These are phyloP conservation scores for Carpinus fangiana DNA, from an alignment of 306 rosid genomes.

Conservation along the genomic window DNA sequence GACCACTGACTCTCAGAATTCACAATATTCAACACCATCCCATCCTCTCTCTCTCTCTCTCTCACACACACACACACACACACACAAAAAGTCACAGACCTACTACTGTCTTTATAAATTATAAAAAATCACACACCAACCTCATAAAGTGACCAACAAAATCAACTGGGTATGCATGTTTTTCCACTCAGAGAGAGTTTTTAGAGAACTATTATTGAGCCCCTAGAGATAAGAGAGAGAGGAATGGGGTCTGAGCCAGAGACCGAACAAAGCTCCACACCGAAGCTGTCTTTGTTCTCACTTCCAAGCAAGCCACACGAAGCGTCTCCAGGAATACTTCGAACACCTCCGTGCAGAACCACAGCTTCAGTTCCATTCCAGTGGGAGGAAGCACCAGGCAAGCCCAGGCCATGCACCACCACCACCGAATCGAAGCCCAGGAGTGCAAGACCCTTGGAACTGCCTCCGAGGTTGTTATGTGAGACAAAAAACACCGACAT, in stretches of 20 bases:
- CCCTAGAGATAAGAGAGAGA: background rate
- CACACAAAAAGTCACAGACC: background rate
- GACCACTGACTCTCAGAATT: conserved; percentile 30
- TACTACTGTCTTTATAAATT: conserved; percentile 34
- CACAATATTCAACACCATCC: conserved; percentile 31
- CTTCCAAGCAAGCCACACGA: conserved; percentile 35
- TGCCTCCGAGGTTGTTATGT: conserved; percentile 75
- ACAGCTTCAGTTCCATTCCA: conserved; percentile 71
- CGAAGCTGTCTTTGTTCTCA: conserved; percentile 49
- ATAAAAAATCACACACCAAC: conserved; percentile 22
- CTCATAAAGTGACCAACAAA: conserved; percentile 24
- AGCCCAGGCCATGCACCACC: conserved; percentile 48
- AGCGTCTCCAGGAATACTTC: conserved; percentile 30
- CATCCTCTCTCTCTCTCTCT: conserved; percentile 25
- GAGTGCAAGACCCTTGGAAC: conserved; percentile 52
- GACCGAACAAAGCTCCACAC: conserved; percentile 17
- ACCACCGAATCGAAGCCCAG: conserved; percentile 26
- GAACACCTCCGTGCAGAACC: conserved; percentile 34
- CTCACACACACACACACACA: background rate
- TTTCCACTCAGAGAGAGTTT: background rate
- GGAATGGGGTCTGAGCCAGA: conserved; percentile 27
- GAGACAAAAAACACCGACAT: conserved; percentile 39
- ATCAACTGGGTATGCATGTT: background rate
- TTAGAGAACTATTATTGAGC: background rate
- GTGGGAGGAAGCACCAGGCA: conserved; percentile 99